Conservation (phyloP, 1,284 basidiomycete genomes). For the Marasmius tenuissimus region DNA sequence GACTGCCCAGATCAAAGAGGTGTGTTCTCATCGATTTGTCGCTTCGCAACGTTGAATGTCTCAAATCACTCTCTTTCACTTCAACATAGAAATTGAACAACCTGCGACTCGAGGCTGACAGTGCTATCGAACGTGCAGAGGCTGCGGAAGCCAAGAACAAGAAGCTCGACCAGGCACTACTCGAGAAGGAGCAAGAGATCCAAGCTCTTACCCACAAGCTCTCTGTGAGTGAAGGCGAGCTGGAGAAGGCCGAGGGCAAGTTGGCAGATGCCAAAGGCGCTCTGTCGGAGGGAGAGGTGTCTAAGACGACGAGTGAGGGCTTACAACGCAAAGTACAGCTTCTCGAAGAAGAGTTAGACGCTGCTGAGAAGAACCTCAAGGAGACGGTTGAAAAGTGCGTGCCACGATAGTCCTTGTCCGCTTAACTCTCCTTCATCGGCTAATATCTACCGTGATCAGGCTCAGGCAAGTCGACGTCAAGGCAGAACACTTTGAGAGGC, state of each 20-base stretch:
- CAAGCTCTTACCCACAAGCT: slow-evolving; percentile 83
- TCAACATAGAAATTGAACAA: slow-evolving; percentile 54
- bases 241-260: slow-evolving; percentile 79
- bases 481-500: slow-evolving; percentile 97
- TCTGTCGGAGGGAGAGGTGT: slow-evolving; percentile 73
- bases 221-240: slow-evolving; percentile 65
- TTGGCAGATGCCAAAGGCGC: slow-evolving; percentile 71
- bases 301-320: slow-evolving; percentile 76
- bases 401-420: slow-evolving; percentile 6
- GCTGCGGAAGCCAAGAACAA: slow-evolving; percentile 86
- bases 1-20: slow-evolving; percentile 80
- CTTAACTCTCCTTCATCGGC: slow-evolving; percentile 12
- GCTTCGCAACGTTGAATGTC: neutral
- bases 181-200: slow-evolving; percentile 90
- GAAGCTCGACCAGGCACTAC: slow-evolving; percentile 75
- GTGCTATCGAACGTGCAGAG: slow-evolving; percentile 78
- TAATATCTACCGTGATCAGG: slow-evolving; percentile 43
- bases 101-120: slow-evolving; percentile 88
- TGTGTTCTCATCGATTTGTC: slow-evolving; percentile 25
- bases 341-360: slow-evolving; percentile 94
- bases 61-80: slow-evolving; percentile 5
- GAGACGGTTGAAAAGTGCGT: slow-evolving; percentile 96
- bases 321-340: slow-evolving; percentile 87
- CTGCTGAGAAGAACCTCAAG: slow-evolving; percentile 95
- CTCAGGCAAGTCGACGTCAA: slow-evolving; percentile 98